phyloP scores from a whole-genome alignment of 371 early-diverging fungal species.

The Actinomucor elegans region DNA sequence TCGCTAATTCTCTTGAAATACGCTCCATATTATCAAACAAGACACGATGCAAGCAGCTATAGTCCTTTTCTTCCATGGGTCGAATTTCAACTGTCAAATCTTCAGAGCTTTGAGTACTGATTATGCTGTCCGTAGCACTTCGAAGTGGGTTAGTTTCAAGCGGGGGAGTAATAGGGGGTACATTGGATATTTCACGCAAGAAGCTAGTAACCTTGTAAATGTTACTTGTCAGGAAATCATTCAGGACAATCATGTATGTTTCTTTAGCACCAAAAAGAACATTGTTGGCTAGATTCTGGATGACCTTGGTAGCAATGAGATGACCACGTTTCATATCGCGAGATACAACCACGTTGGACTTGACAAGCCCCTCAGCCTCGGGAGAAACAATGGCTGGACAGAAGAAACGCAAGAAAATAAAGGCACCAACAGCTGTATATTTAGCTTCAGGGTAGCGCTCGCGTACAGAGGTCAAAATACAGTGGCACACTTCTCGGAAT shows the following conservation, averaged over 20 bases:
- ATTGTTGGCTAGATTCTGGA: slow-evolving; percentile 94
- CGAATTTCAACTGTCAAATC: slow-evolving; percentile 13
- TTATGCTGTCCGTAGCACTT: neutral
- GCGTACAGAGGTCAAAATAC: slow-evolving; percentile 75
- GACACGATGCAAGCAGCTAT: slow-evolving; percentile 64
- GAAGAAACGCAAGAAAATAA: slow-evolving; percentile 93
- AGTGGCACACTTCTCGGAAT: slow-evolving; percentile 81
- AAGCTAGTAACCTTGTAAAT: slow-evolving; percentile 67
- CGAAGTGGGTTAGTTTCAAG: neutral
- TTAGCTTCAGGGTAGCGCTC: slow-evolving; percentile 85
- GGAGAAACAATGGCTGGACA: slow-evolving; percentile 96
- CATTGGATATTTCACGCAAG: slow-evolving; percentile 58
- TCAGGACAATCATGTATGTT: slow-evolving; percentile 86
- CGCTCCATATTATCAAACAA: slow-evolving; percentile 73
- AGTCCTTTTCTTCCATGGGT: slow-evolving; percentile 61
- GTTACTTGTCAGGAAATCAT: slow-evolving; percentile 78
- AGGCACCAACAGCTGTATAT: slow-evolving; percentile 89
- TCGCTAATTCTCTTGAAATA: slow-evolving; percentile 63
- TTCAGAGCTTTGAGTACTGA: slow-evolving; percentile 7
- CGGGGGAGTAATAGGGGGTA: slow-evolving; percentile 10
- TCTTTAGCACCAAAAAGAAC: slow-evolving; percentile 94
- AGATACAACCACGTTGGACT: slow-evolving; percentile 23
- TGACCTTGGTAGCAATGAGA: slow-evolving; percentile 89
- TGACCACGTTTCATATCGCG: slow-evolving; percentile 79
- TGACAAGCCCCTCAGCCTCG: slow-evolving; percentile 59